A percentile compares a stretch with the other conserved stretches of the same genome.
Conservation (phyloP, 208 protist species). For the Acanthamoeba castellanii region DNA sequence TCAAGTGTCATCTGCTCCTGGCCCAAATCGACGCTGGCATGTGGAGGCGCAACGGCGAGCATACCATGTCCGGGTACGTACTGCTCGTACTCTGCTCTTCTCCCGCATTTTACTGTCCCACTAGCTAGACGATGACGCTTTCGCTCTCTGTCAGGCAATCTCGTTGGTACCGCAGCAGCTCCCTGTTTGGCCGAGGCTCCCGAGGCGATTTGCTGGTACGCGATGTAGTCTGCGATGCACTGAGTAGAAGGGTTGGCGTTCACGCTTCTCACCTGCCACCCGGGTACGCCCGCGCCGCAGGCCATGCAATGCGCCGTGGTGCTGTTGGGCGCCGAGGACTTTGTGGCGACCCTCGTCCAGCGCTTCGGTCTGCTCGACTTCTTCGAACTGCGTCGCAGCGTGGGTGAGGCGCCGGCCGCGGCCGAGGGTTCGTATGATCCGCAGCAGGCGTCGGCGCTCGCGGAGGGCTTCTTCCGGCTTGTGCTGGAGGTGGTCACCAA, state of each 20-base stretch:
- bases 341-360: background rate
- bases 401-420: too few relatives aligned
- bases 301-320: slow-evolving; percentile 36
- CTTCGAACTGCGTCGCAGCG: background rate
- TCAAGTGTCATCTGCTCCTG: slow-evolving; percentile 20
- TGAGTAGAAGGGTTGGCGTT: background rate
- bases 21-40: slow-evolving; percentile 67
- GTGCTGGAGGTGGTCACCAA: slow-evolving; percentile 37
- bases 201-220: background rate
- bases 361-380: slow-evolving; percentile 13
- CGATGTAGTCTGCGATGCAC: background rate
- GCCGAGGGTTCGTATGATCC: background rate
- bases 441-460: background rate
- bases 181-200: background rate
- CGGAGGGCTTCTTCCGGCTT: slow-evolving; percentile 29
- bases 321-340: slow-evolving; percentile 45
- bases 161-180: background rate
- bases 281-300: background rate
- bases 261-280: background rate
- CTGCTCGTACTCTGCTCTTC: background rate
- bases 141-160: background rate
- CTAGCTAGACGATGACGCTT: background rate
- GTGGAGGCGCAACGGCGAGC: slow-evolving; percentile 48
- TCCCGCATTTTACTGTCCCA: background rate
- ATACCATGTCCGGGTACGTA: slow-evolving; percentile 34